phyloP scores from a whole-genome alignment of 106 monocot genomes.

The Amphibolis antarctica region DNA sequence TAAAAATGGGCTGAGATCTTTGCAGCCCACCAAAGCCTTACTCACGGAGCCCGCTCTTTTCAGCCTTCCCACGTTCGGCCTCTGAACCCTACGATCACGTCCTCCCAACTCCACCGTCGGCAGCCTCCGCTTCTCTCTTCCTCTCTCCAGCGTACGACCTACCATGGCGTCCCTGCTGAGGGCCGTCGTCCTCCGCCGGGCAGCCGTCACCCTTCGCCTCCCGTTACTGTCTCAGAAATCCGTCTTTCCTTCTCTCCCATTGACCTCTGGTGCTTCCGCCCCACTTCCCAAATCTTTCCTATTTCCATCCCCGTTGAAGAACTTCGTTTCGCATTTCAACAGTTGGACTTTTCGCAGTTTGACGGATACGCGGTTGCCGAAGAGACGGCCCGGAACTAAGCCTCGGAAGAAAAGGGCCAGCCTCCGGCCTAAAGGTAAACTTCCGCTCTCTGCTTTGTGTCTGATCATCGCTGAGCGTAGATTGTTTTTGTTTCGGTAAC shows the following conservation, averaged over 20 bases:
- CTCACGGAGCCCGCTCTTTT: too few species aligned
- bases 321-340: slow-evolving; percentile 4
- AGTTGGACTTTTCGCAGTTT: slow-evolving; percentile 25
- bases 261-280: not conserved
- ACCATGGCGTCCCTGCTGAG: not conserved
- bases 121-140: not conserved
- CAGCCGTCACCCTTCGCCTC: slow-evolving; percentile 2
- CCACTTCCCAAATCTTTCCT: not conserved
- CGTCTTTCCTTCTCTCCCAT: not conserved
- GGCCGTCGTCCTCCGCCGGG: not conserved
- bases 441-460: not conserved
- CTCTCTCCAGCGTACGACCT: not conserved
- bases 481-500: not conserved
- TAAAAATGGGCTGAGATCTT: too few species aligned
- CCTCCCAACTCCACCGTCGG: not conserved
- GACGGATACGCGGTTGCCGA: slow-evolving; percentile 62
- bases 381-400: slow-evolving; percentile 66
- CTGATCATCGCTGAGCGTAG: not conserved
- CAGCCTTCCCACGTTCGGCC: too few species aligned
- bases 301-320: not conserved
- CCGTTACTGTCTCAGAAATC: not conserved
- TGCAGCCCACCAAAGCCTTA: too few species aligned
- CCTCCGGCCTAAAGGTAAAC: slow-evolving; percentile 59
- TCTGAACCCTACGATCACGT: not conserved
- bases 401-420: slow-evolving; percentile 63